These are phyloP conservation scores for Oryza glaberrima DNA, from an alignment of 176 grass and related monocot species.

Conservation along the genomic window DNA sequence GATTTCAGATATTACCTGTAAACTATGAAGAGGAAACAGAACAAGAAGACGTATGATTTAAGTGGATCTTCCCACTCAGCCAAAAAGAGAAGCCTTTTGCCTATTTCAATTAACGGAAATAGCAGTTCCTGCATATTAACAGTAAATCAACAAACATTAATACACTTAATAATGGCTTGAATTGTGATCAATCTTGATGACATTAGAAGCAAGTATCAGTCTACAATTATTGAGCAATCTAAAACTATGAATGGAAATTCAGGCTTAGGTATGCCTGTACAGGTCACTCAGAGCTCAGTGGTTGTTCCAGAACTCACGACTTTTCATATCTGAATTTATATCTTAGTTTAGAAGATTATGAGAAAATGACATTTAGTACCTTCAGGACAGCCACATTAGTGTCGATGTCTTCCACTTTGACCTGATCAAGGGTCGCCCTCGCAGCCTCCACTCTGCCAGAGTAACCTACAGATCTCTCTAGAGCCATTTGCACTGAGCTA, in stretches of 20 bases:
- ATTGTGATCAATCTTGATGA: background rate
- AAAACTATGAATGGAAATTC: background rate
- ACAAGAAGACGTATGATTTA: constrained; percentile 78
- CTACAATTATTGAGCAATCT: too few relatives aligned
- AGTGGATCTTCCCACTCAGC: constrained; percentile 84
- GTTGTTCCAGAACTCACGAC: background rate
- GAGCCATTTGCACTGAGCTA: constrained; percentile 69
- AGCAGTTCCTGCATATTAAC: constrained; percentile 78
- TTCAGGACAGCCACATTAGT: constrained; percentile 85
- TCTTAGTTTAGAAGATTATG: background rate
- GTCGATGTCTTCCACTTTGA: constrained; percentile 85
- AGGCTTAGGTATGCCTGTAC: background rate
- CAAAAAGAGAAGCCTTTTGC: constrained; percentile 63
- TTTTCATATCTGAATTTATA: background rate
- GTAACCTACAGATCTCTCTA: constrained; percentile 73
- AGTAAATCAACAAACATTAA: background rate
- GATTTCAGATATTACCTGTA: constrained; percentile 50
- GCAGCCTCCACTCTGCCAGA: constrained; percentile 70
- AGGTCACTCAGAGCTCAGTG: too few relatives aligned
- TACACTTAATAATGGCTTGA: background rate
- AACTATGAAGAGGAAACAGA: constrained; percentile 67
- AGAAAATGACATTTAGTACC: constrained; percentile 36
- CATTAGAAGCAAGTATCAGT: too few relatives aligned
- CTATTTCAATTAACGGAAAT: constrained; percentile 86
- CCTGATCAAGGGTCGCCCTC: constrained; percentile 71